Evolutionary conservation across 2,329 filamentous ascomycete genomes (phyloP).

Genomic region (Penicillium nordicum): DNA sequence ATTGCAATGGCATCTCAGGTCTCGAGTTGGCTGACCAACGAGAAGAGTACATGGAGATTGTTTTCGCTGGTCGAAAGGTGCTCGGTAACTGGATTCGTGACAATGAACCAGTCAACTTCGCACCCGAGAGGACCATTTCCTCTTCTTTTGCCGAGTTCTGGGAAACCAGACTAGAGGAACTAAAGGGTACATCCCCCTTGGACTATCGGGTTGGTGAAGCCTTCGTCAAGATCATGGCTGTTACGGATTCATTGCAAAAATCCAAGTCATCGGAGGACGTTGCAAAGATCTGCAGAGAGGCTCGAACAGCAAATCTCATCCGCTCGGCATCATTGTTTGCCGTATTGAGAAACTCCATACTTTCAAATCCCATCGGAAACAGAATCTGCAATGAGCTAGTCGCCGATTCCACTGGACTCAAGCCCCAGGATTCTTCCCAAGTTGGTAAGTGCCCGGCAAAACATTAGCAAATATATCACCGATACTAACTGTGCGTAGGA

Average conservation of each 20-base stretch:
- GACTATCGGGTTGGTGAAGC: slow-evolving; percentile 42
- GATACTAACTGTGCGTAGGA: slow-evolving; percentile 30
- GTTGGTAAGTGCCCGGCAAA: slow-evolving; percentile 36
- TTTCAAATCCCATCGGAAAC: slow-evolving; percentile 47
- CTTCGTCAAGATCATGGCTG: slow-evolving; percentile 41
- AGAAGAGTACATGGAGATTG: slow-evolving; percentile 51
- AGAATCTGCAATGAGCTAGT: slow-evolving; percentile 59
- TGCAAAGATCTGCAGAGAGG: slow-evolving; percentile 34
- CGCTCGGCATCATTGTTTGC: slow-evolving; percentile 48
- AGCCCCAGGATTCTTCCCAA: slow-evolving; percentile 42
- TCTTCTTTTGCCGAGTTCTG: slow-evolving; percentile 31
- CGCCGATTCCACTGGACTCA: slow-evolving; percentile 56
- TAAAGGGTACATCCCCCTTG: slow-evolving; percentile 30
- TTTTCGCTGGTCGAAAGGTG: slow-evolving; percentile 50
- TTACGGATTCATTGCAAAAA: slow-evolving; percentile 24
- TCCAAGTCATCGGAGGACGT: slow-evolving; percentile 31
- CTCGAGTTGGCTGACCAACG: slow-evolving; percentile 48
- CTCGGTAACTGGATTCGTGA: slow-evolving; percentile 45
- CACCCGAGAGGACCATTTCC: slow-evolving; percentile 20
- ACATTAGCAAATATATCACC: not conserved
- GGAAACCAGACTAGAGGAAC: slow-evolving; percentile 33
- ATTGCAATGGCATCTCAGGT: slow-evolving; percentile 54
- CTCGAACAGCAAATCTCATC: slow-evolving; percentile 44
- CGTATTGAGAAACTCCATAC: slow-evolving; percentile 49
- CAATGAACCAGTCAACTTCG: slow-evolving; percentile 16